Conservation (phyloP, 2,329 filamentous ascomycete genomes). For the Apiospora aurea region DNA sequence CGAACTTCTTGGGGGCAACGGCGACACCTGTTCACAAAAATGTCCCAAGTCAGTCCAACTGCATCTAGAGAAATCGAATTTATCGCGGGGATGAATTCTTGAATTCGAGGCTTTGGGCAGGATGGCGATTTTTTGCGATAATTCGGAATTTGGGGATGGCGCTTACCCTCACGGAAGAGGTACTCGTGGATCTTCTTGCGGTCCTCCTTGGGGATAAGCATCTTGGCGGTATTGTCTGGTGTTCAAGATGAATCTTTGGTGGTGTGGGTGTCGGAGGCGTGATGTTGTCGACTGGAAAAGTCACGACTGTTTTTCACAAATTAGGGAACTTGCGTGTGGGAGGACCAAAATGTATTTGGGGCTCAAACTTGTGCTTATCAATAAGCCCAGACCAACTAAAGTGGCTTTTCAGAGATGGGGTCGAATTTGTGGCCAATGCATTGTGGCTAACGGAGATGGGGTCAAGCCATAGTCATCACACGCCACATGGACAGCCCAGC, state of each 20-base stretch:
- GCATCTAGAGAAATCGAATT: slow-evolving; percentile 5
- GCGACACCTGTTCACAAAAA: slow-evolving; percentile 64
- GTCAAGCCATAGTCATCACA: neutral
- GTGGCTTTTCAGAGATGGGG: slow-evolving; percentile 1
- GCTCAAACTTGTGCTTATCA: slow-evolving; percentile 22
- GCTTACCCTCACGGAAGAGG: slow-evolving; percentile 82
- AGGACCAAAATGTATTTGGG: slow-evolving; percentile 19
- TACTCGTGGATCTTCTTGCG: slow-evolving; percentile 99
- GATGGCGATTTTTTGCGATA: slow-evolving; percentile 16
- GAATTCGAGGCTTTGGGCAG: slow-evolving; percentile 14
- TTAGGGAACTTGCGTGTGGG: slow-evolving; percentile 21
- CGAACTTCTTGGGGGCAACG: slow-evolving; percentile 99
- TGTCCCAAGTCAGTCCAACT: slow-evolving; percentile 12
- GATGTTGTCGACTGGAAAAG: slow-evolving; percentile 35
- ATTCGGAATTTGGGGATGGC: slow-evolving; percentile 12
- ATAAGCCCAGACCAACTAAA: neutral
- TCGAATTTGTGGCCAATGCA: neutral
- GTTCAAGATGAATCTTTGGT: slow-evolving; percentile 56
- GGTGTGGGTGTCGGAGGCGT: slow-evolving; percentile 45
- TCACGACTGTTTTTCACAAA: slow-evolving; percentile 20
- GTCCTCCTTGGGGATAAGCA: slow-evolving; percentile 99
- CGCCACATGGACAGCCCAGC: neutral
- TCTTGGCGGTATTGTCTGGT: slow-evolving; percentile 65
- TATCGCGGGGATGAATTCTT: neutral
- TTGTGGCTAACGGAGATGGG: neutral